Base-by-base conservation (phyloP, 106 monocot genomes). In the Gastrodia elata region DNA sequence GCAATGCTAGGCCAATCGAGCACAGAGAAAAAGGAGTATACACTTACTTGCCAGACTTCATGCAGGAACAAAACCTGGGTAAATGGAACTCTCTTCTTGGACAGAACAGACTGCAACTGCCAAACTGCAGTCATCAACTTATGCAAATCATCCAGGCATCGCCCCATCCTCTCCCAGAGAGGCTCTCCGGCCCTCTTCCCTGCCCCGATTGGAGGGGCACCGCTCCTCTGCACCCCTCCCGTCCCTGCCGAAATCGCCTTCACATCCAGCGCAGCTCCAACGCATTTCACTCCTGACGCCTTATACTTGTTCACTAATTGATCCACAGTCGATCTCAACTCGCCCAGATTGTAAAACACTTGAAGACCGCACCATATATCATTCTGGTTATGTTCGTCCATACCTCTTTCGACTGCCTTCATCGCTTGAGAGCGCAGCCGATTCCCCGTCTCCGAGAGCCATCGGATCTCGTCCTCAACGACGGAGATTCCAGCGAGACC, bases 281-380 rank as follows among this genome's bases (percentile, higher is more conserved):
- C 87, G 76, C 91, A 93, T 79, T 87, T 98, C 41, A 91, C 87
- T 2, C 93, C 98, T 0, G 73, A 27, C 5, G 65, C 79, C 78
- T 89, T 93, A 74, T 91, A 93, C 59, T 93, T 98, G 42, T 48
- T 71, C 18, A 98, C 44, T n/a, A 98, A 72, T 13, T 70, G 72
- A 27, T 98, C 98, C 18, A 93, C 93, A 0, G 93, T 78, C 2
- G 88, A 85, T 15, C 83, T 71, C 68, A 98, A 73, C 74, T 98
- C 98, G 10, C 93, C 98, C 18, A 98, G 83, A 52, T 98, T 98
- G 84, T 88, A 98, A 79, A 92, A 98, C 25, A 98, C 98, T 77
- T 98, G 91, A 4, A 98, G 91, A 7, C 98, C 98, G 40, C 88
- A 81, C 98, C 93, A 98, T 25, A 98, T 83, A 68, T 93, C 93